Base-by-base conservation (phyloP, 208 protist species). In the Trypanosoma cruzi region DNA sequence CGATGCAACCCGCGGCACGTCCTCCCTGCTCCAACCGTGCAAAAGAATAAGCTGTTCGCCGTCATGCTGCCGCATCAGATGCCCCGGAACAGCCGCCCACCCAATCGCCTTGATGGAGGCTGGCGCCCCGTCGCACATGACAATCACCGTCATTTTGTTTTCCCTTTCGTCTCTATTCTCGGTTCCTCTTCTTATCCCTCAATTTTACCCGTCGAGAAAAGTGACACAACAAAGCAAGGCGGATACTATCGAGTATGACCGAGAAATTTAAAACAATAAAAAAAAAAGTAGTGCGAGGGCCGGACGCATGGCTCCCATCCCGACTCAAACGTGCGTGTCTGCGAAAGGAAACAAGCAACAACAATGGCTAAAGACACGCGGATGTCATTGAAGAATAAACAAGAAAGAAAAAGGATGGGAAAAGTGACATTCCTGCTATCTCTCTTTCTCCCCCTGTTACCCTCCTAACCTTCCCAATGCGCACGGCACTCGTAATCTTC, bases 101-200 rank as follows among this genome's bases (percentile, higher is more conserved):
- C 89, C 80, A n/a, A 90, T 62, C 4, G 85, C 84, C 50, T 84
- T 88, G 24, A 85, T 34, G 4, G 89, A 83, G 32, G 77, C 79
- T n/a, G 85, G 72, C 8, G 78, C 79, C 37, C 92, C 92, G 72
- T 96, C 92, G 50, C 82, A 93, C 48, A 96, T 75, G 20, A 94
- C 86, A 18, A 92, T 62, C 22, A 76, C 71, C 10, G 66, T 63
- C 64, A 75, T 70, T 42, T 10, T 8, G 49, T 34, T 24, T 13
- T 34, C 14, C 4, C 13, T 26, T 13, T 56, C 24, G 6, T 46
- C 22, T 52, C 22, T 52, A 44, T 44, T 44, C 18, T 44, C 40
- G 1, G n/a, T 16, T 16, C 40, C 40, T 44, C 10, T 14, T 14
- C 13, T 13, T 16, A 14, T 44, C 18, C 11, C 8, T 44, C 40